Conservation (phyloP, 2,329 filamentous ascomycete genomes). For the Helotiales sp. region DNA sequence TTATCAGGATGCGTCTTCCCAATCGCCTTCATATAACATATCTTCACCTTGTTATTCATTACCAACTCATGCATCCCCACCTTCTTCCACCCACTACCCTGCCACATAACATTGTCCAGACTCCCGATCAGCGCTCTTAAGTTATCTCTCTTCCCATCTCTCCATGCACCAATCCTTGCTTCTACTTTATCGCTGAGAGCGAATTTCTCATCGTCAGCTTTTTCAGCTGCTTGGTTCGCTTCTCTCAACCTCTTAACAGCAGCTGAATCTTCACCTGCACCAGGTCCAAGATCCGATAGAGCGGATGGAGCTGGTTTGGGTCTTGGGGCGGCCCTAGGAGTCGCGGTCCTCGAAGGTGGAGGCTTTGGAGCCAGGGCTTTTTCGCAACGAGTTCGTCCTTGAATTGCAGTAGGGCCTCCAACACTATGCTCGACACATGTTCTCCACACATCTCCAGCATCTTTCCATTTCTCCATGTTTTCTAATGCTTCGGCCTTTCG, state of each 20-base stretch:
- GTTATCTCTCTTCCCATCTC: conserved; percentile 90
- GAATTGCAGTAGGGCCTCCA: conserved; percentile 80
- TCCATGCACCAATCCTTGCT: conserved; percentile 76
- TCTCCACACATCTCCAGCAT: conserved; percentile 80
- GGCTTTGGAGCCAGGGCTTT: conserved; percentile 75
- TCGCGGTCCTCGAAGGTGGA: conserved; percentile 44
- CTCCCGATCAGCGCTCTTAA: conserved; percentile 83
- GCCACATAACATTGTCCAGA: conserved; percentile 87
- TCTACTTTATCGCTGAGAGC: conserved; percentile 85
- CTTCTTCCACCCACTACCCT: conserved; percentile 93
- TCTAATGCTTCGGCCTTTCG: conserved; percentile 95
- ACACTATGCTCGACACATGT: conserved; percentile 80
- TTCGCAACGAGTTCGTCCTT: conserved; percentile 87
- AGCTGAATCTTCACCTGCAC: conserved; percentile 54
- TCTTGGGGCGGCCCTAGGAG: conserved; percentile 45
- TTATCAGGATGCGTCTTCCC: conserved; percentile 98
- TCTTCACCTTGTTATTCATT: conserved; percentile 92
- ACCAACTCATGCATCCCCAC: conserved; percentile 92
- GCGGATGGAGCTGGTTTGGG: conserved; percentile 44
- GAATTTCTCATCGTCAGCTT: conserved; percentile 90
- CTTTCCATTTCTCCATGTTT: conserved; percentile 90
- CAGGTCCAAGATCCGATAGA: conserved; percentile 40
- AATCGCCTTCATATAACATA: conserved; percentile 99
- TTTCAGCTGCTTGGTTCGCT: conserved; percentile 82
- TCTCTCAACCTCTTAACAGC: conserved; percentile 81